Evolutionary conservation across 129 eudicot genomes (phyloP), one percentile per base, ranked within the genome.

Genomic region (Arctium lappa): DNA sequence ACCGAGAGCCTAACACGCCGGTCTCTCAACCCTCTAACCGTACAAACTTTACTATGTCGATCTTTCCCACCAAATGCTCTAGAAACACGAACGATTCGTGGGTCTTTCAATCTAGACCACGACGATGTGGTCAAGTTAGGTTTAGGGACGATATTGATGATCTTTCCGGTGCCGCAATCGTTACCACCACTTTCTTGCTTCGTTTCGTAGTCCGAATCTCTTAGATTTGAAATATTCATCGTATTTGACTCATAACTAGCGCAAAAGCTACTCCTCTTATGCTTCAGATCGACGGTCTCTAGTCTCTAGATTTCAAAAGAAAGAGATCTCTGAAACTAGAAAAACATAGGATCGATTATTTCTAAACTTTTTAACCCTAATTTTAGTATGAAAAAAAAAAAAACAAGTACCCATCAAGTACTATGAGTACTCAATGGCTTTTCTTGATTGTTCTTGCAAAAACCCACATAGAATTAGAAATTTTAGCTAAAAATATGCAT

Each of bases 31-130:
- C 98, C 98, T 75, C 89, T 85, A 73, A 95, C 97, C 1, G 98
- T 95, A 87, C 94, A 92, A 10, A 95, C 98, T 66, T 95, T 95
- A 87, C 98, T 94, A 78, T 94, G 98, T 72, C 98, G 79, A 85
- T 94, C 98, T 79, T 94, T 94, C 6, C 98, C 97, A 48, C 98
- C 97, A 73, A 86, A 92, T 0, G 97, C 94, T 56, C 94, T 87
- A 8, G 98, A 95, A 10, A 89, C 98, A 3, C 98, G 96, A 4
- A 95, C 97, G 6, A 95, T 89, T 73, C 98, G 74, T n/a, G 97
- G 98, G 82, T 95, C 97, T 80, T 91, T 95, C 11, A 92, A 78
- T 85, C 92, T 88, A 44, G 98, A 90, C 98, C 98, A 94, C 39
- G 95, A 86, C 53, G 94, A 82, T 72, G 95, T 82, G 3, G 89